Percentiles rank a stretch among this genome's conserved stretches.
These are phyloP conservation scores for Eutrema japonicum DNA, from an alignment of 345 rosid species.

Conservation along the genomic window DNA sequence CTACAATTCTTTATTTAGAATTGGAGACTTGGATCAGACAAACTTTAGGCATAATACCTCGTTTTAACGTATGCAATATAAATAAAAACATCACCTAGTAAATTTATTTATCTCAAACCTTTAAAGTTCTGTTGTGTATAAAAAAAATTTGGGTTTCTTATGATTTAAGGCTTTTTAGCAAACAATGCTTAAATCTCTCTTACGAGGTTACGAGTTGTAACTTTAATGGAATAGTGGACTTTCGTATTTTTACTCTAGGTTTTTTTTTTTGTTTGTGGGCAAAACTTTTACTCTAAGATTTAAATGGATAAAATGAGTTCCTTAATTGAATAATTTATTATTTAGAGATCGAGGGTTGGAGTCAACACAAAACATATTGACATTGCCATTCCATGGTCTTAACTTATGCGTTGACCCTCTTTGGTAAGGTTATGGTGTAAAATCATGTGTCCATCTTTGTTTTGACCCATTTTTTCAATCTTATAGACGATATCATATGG, in stretches of 20 bases:
- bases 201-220: neutral
- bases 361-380: conserved; percentile 30
- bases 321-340: neutral
- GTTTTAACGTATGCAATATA: neutral
- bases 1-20: neutral
- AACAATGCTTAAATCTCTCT: neutral
- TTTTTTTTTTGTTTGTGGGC: too few relatives aligned
- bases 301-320: neutral
- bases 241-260: neutral
- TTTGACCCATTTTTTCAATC: conserved; percentile 22
- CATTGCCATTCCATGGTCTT: conserved; percentile 8
- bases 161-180: neutral
- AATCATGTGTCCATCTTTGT: conserved; percentile 13
- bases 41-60: neutral
- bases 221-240: neutral
- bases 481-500: neutral
- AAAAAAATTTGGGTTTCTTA: neutral
- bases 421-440: conserved; percentile 25
- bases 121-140: neutral
- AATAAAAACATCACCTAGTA: neutral
- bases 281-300: neutral
- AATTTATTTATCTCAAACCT: neutral
- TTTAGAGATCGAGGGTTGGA: neutral
- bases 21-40: conserved; percentile 1
- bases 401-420: conserved; percentile 27